phyloP scores from a whole-genome alignment of 169 alveolate species.

The Cryptosporidium ubiquitum region DNA sequence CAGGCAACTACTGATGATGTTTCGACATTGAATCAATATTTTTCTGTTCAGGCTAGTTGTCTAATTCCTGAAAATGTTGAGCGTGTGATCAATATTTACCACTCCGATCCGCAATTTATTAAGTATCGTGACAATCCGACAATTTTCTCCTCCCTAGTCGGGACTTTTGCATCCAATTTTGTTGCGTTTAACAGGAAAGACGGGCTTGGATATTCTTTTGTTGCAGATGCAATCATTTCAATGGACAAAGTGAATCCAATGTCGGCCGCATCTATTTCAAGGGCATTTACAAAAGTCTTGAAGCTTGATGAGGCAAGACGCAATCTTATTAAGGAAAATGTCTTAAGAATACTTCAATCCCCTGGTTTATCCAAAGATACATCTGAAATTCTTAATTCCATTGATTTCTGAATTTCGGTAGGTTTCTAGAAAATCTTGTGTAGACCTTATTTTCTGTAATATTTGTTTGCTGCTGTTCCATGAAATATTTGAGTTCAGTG shows the following conservation, averaged over 20 bases:
- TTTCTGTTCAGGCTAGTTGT: slow-evolving; percentile 24
- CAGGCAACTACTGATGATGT: slow-evolving; percentile 22
- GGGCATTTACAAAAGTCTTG: slow-evolving; percentile 43
- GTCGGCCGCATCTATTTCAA: slow-evolving; percentile 79
- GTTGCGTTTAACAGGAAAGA: slow-evolving; percentile 81
- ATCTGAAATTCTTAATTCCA: slow-evolving; percentile 39
- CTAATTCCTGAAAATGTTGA: slow-evolving; percentile 48
- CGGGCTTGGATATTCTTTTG: slow-evolving; percentile 85
- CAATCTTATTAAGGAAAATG: not conserved
- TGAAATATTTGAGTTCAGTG: not conserved
- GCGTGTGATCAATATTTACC: slow-evolving; percentile 26
- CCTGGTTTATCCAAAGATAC: slow-evolving; percentile 67
- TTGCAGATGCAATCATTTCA: slow-evolving; percentile 83
- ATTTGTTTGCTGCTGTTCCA: no score
- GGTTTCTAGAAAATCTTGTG: not conserved
- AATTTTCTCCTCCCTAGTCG: slow-evolving; percentile 66
- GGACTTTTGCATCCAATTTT: slow-evolving; percentile 81
- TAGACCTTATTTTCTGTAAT: not conserved
- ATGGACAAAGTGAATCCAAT: slow-evolving; percentile 84
- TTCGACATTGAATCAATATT: slow-evolving; percentile 27
- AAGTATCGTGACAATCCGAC: slow-evolving; percentile 37
- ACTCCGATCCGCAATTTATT: slow-evolving; percentile 49
- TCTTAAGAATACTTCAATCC: slow-evolving; percentile 19
- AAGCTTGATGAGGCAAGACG: slow-evolving; percentile 39
- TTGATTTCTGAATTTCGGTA: slow-evolving; percentile 1